These are phyloP conservation scores for Diospyros kaki DNA, from an alignment of 148 eudicot genomes.

Conservation along the genomic window DNA sequence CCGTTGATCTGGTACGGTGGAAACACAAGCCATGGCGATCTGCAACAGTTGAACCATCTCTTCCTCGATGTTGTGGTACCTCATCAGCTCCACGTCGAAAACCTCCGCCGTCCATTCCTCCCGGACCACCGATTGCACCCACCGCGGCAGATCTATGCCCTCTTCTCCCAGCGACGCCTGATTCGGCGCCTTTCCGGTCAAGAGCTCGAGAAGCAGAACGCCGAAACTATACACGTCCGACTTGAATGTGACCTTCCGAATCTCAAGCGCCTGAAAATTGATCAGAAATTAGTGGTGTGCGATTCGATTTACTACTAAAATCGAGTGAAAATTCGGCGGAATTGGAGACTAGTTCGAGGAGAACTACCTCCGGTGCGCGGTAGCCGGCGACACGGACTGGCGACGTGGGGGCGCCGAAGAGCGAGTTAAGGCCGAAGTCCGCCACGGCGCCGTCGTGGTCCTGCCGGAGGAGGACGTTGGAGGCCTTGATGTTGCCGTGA, in stretches of 20 bases:
- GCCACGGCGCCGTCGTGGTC: constrained; percentile 48
- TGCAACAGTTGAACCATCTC: constrained; percentile 97
- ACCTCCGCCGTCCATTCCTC: constrained; percentile 99
- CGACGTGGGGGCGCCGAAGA: constrained; percentile 34
- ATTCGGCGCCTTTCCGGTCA: constrained; percentile 92
- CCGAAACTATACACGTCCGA: constrained; percentile 96
- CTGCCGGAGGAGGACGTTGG: constrained; percentile 69
- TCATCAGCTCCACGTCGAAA: constrained; percentile 93
- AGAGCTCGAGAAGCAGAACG: constrained; percentile 65
- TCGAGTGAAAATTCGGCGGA: no score
- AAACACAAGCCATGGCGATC: constrained; percentile 91
- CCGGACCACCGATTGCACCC: constrained; percentile 95
- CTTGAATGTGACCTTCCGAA: constrained; percentile 67
- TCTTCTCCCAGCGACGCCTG: constrained; percentile 95
- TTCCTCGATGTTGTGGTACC: constrained; percentile 85
- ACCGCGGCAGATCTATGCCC: constrained; percentile 90
- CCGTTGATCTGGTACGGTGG: constrained; percentile 81
- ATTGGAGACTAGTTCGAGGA: no score
- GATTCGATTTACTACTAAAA: no score
- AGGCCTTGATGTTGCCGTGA: constrained; percentile 90
- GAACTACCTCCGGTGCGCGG: constrained; percentile 75
- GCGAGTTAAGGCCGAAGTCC: constrained; percentile 62
- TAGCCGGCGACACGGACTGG: constrained; percentile 73
- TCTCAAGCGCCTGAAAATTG: constrained; percentile 28
- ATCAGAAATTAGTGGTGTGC: no score